Conservation (phyloP, 2,329 filamentous ascomycete genomes). For the Pseudopithomyces chartarum region DNA sequence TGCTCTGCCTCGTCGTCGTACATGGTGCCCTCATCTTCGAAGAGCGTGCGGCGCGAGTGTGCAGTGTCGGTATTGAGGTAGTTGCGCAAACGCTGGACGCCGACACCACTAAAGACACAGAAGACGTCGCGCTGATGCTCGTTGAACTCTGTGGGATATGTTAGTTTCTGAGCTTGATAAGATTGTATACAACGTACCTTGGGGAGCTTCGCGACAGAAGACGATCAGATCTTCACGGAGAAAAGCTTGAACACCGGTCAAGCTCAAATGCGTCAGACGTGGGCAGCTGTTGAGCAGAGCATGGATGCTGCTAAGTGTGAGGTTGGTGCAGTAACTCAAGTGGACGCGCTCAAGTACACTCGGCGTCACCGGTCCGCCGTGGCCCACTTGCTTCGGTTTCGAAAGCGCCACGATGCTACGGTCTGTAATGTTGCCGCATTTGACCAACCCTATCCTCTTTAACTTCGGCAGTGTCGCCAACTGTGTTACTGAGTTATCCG, state of each 20-base stretch:
- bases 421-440: constrained; percentile 90
- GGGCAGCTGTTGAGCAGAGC: constrained; percentile 87
- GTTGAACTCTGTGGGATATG: constrained; percentile 73
- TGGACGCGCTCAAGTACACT: constrained; percentile 89
- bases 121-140: constrained; percentile 94
- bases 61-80: constrained; percentile 67
- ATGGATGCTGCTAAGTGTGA: constrained; percentile 86
- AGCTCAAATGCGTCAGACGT: constrained; percentile 87
- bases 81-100: constrained; percentile 76
- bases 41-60: constrained; percentile 29
- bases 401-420: constrained; percentile 85
- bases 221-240: constrained; percentile 80
- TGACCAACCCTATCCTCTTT: constrained; percentile 92
- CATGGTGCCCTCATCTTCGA: constrained; percentile 31
- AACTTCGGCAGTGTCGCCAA: constrained; percentile 88
- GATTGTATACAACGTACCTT: constrained; percentile 54
- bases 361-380: constrained; percentile 61
- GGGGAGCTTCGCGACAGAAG: constrained; percentile 85
- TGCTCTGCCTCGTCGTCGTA: constrained; percentile 35
- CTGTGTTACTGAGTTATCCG: constrained; percentile 82
- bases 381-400: constrained; percentile 61
- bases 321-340: constrained; percentile 87
- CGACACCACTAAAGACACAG: constrained; percentile 92
- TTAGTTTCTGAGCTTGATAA: background rate
- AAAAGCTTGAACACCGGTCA: constrained; percentile 93